Percentiles rank a stretch among this genome's conserved stretches.
These are phyloP conservation scores for Verbena officinalis DNA, from an alignment of 257 asterid species.

Conservation along the genomic window DNA sequence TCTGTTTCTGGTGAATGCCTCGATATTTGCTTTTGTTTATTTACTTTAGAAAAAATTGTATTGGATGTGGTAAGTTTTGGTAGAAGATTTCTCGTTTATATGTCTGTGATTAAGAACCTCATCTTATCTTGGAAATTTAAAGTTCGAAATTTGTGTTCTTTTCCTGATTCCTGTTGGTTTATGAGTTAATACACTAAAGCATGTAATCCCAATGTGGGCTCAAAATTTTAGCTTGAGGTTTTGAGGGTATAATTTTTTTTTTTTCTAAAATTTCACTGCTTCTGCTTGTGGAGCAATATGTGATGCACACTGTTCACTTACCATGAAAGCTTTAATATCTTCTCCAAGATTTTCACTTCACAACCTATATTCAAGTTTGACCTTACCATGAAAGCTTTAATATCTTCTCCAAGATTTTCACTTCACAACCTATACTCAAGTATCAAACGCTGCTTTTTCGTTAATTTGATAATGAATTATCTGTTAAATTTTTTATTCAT, in stretches of 20 bases:
- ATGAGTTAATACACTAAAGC: not conserved
- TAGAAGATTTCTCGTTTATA: too few species aligned
- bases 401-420: too few species aligned
- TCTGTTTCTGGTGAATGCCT: slow-evolving; percentile 34
- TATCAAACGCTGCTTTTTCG: too few species aligned
- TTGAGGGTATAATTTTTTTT: not conserved
- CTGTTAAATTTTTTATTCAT: not conserved
- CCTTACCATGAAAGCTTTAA: too few species aligned
- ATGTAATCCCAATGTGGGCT: not conserved
- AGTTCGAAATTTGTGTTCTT: not conserved
- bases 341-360: not conserved
- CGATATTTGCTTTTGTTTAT: not conserved
- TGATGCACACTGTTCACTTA: not conserved
- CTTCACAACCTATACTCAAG: too few species aligned
- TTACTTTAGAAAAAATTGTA: not conserved
- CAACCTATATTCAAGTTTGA: too few species aligned
- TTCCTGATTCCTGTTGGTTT: not conserved
- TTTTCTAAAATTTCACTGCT: not conserved
- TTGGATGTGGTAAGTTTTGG: not conserved
- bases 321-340: not conserved
- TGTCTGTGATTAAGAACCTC: slow-evolving; percentile 4
- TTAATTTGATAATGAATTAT: not conserved
- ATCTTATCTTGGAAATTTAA: not conserved
- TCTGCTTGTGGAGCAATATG: not conserved
- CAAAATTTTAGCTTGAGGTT: not conserved